A percentile compares a stretch with the other conserved stretches of the same genome.
These are phyloP conservation scores for Lachancea meyersii DNA, from an alignment of 805 yeast species.

Conservation along the genomic window DNA sequence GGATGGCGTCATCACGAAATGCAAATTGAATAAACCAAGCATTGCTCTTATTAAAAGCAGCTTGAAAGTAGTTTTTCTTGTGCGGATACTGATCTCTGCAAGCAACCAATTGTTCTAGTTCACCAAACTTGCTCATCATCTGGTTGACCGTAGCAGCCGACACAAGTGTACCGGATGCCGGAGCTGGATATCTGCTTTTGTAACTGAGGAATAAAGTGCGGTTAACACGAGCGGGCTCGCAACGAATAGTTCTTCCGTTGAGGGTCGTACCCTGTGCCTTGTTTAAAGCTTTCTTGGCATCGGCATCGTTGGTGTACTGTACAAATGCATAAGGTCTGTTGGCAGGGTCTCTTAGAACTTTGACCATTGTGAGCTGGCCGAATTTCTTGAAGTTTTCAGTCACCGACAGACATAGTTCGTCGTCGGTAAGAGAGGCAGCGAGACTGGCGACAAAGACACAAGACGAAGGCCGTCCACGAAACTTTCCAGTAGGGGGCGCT, in stretches of 20 bases:
- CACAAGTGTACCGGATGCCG: conserved; percentile 8
- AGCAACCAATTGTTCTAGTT: conserved; percentile 60
- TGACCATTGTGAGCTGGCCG: conserved; percentile 68
- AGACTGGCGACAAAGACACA: conserved; percentile 87
- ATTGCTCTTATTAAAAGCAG: conserved; percentile 24
- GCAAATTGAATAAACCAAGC: conserved; percentile 76
- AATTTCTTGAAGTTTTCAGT: conserved; percentile 60
- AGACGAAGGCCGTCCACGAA: conserved; percentile 68
- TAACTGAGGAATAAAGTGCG: conserved; percentile 64
- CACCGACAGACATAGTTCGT: conserved; percentile 63
- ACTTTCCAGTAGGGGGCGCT: conserved; percentile 9
- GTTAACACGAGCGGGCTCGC: conserved; percentile 89
- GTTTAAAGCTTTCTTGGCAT: conserved; percentile 60
- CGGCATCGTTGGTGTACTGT: conserved; percentile 66
- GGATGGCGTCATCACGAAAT: conserved; percentile 80
- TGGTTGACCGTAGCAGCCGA: conserved; percentile 33
- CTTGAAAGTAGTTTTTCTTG: conserved; percentile 14
- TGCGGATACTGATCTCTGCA: conserved; percentile 28
- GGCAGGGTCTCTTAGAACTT: conserved; percentile 73
- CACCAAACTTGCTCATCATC: conserved; percentile 55
- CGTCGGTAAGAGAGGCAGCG: conserved; percentile 59
- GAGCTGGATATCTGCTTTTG: conserved; percentile 4
- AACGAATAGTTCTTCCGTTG: conserved; percentile 71
- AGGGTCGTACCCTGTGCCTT: conserved; percentile 63
- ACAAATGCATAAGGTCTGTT: conserved; percentile 92